A percentile compares a stretch with the other conserved stretches of the same genome.
Conservation (phyloP, 2,329 filamentous ascomycete genomes). For the Nothophoma quercina region DNA sequence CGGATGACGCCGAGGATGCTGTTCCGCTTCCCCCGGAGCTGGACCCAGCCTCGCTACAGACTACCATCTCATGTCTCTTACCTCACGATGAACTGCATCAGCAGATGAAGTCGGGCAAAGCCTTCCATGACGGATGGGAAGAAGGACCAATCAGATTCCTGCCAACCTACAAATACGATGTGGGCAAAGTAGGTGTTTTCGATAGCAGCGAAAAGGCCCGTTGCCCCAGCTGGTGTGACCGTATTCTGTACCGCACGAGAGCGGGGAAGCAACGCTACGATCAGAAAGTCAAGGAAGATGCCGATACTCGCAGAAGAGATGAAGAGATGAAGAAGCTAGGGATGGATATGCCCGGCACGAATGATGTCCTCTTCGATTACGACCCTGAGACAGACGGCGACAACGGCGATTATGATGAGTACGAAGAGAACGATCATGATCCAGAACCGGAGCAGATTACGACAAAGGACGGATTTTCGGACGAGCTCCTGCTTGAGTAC, state of each 20-base stretch:
- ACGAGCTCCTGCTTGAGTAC: constrained; percentile 65
- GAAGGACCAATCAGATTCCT: constrained; percentile 89
- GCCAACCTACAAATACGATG: constrained; percentile 97
- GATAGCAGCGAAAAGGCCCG: constrained; percentile 95
- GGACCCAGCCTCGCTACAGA: constrained; percentile 86
- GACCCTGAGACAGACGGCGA: constrained; percentile 79
- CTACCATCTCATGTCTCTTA: constrained; percentile 84
- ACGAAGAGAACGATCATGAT: constrained; percentile 44
- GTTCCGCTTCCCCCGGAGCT: constrained; percentile 58
- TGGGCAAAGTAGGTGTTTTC: constrained; percentile 90
- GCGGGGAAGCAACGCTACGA: constrained; percentile 73
- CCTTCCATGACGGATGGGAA: constrained; percentile 89
- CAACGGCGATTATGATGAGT: constrained; percentile 52
- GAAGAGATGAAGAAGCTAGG: constrained; percentile 86
- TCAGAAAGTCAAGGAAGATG: constrained; percentile 67
- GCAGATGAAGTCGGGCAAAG: constrained; percentile 76
- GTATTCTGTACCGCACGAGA: constrained; percentile 84
- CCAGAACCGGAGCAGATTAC: constrained; percentile 58
- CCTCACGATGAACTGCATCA: constrained; percentile 86
- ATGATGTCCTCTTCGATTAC: constrained; percentile 91
- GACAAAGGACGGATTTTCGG: constrained; percentile 66
- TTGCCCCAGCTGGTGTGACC: constrained; percentile 95
- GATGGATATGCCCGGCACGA: constrained; percentile 74
- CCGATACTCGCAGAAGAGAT: constrained; percentile 74
- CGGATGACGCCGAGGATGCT: constrained; percentile 22